Evolutionary conservation across 2,329 filamentous ascomycete species (phyloP).

Genomic region (Biscogniauxia marginata): DNA sequence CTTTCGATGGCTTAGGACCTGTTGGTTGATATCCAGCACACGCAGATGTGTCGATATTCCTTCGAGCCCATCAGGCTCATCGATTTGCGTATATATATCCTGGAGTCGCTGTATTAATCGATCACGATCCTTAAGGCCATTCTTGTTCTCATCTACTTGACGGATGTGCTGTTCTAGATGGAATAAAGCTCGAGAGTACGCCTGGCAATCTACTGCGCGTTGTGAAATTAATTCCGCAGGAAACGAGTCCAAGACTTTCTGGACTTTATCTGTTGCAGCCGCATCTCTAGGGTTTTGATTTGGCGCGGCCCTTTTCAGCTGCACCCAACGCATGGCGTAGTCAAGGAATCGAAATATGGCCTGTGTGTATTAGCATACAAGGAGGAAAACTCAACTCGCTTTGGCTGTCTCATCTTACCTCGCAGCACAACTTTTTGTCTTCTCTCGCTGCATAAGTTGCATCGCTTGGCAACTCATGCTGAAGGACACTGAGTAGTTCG

Average conservation of each 20-base stretch:
- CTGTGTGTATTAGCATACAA: slow-evolving; percentile 43
- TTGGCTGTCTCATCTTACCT: slow-evolving; percentile 53
- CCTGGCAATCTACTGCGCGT: slow-evolving; percentile 88
- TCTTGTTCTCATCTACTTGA: slow-evolving; percentile 44
- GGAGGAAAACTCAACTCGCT: slow-evolving; percentile 16
- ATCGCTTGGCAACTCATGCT: slow-evolving; percentile 51
- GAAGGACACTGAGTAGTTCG: slow-evolving; percentile 75
- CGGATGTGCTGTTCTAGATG: slow-evolving; percentile 89
- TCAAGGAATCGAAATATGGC: slow-evolving; percentile 88
- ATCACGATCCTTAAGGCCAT: slow-evolving; percentile 53
- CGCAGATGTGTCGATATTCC: slow-evolving; percentile 87
- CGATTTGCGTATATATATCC: slow-evolving; percentile 94
- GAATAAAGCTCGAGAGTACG: slow-evolving; percentile 88
- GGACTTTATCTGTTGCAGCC: slow-evolving; percentile 48
- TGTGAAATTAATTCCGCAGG: slow-evolving; percentile 73
- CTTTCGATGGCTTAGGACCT: slow-evolving; percentile 89
- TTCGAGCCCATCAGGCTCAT: slow-evolving; percentile 94
- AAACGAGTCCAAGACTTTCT: slow-evolving; percentile 57
- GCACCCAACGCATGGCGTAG: slow-evolving; percentile 87
- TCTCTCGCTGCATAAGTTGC: slow-evolving; percentile 64
- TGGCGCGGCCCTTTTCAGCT: slow-evolving; percentile 60
- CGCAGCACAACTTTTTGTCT: slow-evolving; percentile 79
- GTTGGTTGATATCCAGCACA: slow-evolving; percentile 87
- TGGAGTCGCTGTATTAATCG: slow-evolving; percentile 76
- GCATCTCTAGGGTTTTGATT: slow-evolving; percentile 42